These are phyloP conservation scores for Firmiana major DNA, from an alignment of 345 rosid species.

Conservation along the genomic window DNA sequence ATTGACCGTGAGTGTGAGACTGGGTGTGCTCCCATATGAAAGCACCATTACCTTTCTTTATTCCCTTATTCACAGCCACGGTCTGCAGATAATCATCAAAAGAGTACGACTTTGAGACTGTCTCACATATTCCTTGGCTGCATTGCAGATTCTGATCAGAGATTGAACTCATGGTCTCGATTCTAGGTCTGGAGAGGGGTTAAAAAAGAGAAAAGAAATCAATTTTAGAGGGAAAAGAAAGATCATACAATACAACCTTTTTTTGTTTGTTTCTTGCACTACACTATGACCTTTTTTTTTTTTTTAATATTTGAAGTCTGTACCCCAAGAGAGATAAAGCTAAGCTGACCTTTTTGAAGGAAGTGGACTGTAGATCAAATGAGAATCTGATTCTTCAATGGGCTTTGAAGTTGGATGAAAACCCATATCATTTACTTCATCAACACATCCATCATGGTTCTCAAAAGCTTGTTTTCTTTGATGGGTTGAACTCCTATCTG, in stretches of 20 bases:
- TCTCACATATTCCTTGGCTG: slow-evolving; percentile 41
- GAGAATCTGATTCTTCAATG: slow-evolving; percentile 45
- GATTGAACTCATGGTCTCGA: slow-evolving; percentile 42
- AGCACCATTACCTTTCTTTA: slow-evolving; percentile 35
- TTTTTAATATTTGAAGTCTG: not conserved
- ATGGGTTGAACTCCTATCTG: slow-evolving; percentile 37
- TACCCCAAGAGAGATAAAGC: slow-evolving; percentile 14
- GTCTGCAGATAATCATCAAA: slow-evolving; percentile 36
- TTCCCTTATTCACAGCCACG: slow-evolving; percentile 24
- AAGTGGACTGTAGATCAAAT: slow-evolving; percentile 19
- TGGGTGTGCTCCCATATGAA: slow-evolving; percentile 35
- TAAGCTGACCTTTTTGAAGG: slow-evolving; percentile 44
- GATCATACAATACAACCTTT: slow-evolving; percentile 24
- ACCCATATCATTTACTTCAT: slow-evolving; percentile 30
- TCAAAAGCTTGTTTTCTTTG: slow-evolving; percentile 41
- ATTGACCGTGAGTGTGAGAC: not conserved
- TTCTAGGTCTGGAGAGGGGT: slow-evolving; percentile 30
- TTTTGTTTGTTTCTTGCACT: slow-evolving; percentile 31
- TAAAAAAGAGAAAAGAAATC: not conserved
- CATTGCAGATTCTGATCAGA: slow-evolving; percentile 48
- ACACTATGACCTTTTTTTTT: slow-evolving; percentile 10
- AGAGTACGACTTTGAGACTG: slow-evolving; percentile 30
- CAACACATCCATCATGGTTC: slow-evolving; percentile 27
- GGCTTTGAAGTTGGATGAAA: slow-evolving; percentile 22
- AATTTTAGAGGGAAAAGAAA: slow-evolving; percentile 1